Base-by-base conservation (phyloP, 371 early-diverging fungal species). In the Saksenaea vasiformis region DNA sequence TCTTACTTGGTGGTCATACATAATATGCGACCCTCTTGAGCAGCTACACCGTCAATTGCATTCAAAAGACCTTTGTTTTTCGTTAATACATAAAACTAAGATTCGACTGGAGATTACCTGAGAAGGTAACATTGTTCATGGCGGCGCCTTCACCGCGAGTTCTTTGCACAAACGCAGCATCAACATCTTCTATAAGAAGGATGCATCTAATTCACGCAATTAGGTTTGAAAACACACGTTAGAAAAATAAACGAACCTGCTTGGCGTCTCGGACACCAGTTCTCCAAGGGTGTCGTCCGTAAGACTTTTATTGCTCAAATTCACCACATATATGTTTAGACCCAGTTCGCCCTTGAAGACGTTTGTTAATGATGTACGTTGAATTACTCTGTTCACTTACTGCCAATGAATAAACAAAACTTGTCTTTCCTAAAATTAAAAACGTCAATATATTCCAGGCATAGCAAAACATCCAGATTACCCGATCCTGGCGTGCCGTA, bases 101-200 rank as follows among this genome's bases (percentile, higher is more conserved):
- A 10, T 47, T n/a, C 10, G 22, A 47, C 5, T 8, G 35, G 39
- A 31, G 62, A 69, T 72, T 78, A 82, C 84, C 90, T 71, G 85
- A 89, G 70, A 83, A 89, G 24, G 82, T 86, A 63, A 87, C 68
- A 10, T 75, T 70, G 66, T 82, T 67, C 27, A 70, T 31, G 41
- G 59, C 53, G 1, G 65, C 65, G 14, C 60, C 59, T 56, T 76
- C 71, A 31, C 74, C 73, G 66, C 79, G 69, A 31, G 74, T 56
- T 60, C 78, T 77, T 68, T 79, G 85, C 22, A 85, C 72, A 67
- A 98, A 98, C 1, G 99, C 98, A 0, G 99, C 97, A 67, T 99
- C 99, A n/a, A 99, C 90, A 68, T 99, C 99, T 72, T 99, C 99
- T 37, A 99, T 87, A 64, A 99, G 75, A 24, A 98, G 75, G 35